A percentile compares a stretch with the other conserved stretches of the same genome.
phyloP scores from a whole-genome alignment of 2,329 filamentous ascomycete species.

The Fusarium nanum region DNA sequence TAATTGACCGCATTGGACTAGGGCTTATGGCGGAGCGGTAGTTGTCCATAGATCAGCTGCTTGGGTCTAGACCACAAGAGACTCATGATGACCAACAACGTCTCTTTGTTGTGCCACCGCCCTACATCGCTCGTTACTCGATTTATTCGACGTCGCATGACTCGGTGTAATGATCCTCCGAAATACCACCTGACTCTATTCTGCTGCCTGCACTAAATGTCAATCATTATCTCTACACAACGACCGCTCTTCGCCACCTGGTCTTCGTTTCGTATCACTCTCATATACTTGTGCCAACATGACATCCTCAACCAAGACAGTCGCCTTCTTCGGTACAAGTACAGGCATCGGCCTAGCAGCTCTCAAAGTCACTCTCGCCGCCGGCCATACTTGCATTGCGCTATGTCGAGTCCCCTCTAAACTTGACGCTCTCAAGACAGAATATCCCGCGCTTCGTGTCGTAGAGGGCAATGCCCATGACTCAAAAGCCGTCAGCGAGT shows the following conservation, averaged over 20 bases:
- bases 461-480: conserved; percentile 62
- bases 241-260: too few relatives aligned
- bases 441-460: conserved; percentile 56
- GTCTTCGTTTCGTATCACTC: fast-evolving
- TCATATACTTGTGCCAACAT: not conserved
- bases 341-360: conserved; percentile 61
- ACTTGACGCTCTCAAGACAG: conserved; percentile 53
- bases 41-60: too few relatives aligned
- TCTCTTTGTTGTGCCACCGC: not conserved
- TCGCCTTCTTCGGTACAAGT: conserved; percentile 66
- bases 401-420: conserved; percentile 64
- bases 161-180: not conserved
- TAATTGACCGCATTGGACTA: too few relatives aligned
- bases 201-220: too few relatives aligned
- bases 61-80: not conserved
- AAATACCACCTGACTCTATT: too few relatives aligned
- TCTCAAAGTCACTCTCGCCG: conserved; percentile 59
- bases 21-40: too few relatives aligned
- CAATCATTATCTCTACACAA: too few relatives aligned
- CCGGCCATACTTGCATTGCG: conserved; percentile 60
- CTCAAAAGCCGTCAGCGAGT: conserved; percentile 50
- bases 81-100: not conserved
- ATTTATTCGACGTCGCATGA: not conserved
- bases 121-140: not conserved
- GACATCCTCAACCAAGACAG: conserved; percentile 47